These are phyloP conservation scores for Chaetomiaceae sp. DNA, from an alignment of 2,329 filamentous ascomycete species.

Conservation along the genomic window DNA sequence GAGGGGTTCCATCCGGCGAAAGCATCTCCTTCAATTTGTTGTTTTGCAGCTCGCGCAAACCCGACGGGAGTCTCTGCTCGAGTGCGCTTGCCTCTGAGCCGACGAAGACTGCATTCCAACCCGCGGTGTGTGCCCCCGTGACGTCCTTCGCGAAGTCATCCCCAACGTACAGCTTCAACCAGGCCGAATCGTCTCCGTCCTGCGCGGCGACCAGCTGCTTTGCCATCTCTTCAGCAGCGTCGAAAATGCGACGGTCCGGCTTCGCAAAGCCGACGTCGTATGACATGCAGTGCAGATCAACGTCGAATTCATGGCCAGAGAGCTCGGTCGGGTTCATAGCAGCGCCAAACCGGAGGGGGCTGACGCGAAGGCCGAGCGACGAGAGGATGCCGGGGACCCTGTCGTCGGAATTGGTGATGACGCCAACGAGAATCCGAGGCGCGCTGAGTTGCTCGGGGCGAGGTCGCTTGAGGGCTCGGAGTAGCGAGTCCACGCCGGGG, in stretches of 20 bases:
- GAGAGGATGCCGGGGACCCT: slow-evolving; percentile 49
- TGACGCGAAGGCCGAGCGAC: slow-evolving; percentile 46
- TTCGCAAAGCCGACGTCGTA: slow-evolving; percentile 59
- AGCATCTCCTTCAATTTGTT: not conserved
- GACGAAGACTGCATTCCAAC: slow-evolving; percentile 16
- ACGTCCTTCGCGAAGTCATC: slow-evolving; percentile 18
- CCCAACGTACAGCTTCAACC: slow-evolving; percentile 18
- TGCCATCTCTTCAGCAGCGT: slow-evolving; percentile 42
- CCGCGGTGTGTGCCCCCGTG: slow-evolving; percentile 6
- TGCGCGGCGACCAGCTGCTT: not conserved
- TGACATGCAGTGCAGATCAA: slow-evolving; percentile 56
- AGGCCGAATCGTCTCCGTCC: not conserved
- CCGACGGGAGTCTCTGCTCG: not conserved
- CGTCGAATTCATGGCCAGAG: slow-evolving; percentile 21
- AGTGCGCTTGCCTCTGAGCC: not conserved
- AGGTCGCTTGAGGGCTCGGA: slow-evolving; percentile 1
- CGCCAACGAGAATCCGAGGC: slow-evolving; percentile 41
- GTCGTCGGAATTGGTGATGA: slow-evolving; percentile 59
- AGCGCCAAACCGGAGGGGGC: slow-evolving; percentile 29
- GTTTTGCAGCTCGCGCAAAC: not conserved
- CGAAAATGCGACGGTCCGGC: slow-evolving; percentile 50
- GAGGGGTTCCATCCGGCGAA: not conserved
- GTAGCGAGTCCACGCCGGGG: slow-evolving; percentile 31
- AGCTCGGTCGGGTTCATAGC: not conserved
- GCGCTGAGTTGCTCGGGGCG: not conserved